Base-by-base conservation (phyloP, 1,284 basidiomycete species). In the Laetiporus sulphureus region DNA sequence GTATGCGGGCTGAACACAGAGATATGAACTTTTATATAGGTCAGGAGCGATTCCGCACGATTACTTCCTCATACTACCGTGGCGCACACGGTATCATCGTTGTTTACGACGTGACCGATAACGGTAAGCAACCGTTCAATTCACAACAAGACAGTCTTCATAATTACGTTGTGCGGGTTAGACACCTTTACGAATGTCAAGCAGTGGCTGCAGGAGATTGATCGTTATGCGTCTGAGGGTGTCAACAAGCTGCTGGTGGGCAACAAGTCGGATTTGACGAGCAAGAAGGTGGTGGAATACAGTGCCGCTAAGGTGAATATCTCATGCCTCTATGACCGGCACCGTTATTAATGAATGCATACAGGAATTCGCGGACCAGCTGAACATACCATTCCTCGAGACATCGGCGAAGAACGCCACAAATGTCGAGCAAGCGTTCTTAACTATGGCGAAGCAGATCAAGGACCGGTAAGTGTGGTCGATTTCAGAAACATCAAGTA, bases 281-380 rank as follows among this genome's bases (percentile, higher is more conserved):
- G 83, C 73, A 99, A 99, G 84, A 99, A 98, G 75, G 94, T 96
- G 40, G 95, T 99, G 51, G 96, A 98, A 64, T 97, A 98, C 67
- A 86, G 83, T 48, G 87, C 88, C 36, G 96, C 96, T 44, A 99
- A 99, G 83, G 93, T 87, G 49, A 54, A 66, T 62, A 48, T 8
- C 25, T 7, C 25, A 7, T 29, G 27, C 15, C 32, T 19, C 41
- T 34, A 3, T 34, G 18, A 29, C 36, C 35, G 38, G 13, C 24
- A 24, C 19, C 4, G 25, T 20, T 25, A 15, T 13, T 23, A 36
- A 41, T 47, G 12, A 51, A 39, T 33, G 36, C 33, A 44, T 38
- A 13, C 57, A 92, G 83, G 92, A 96, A 72, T 93, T 99, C 55
- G 92, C 96, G 39, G 91, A 97, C 63, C 92, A 97, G 63, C 74